Percentiles rank a stretch among this genome's conserved stretches.
Conservation (phyloP, 495 filamentous ascomycete species). For the Cetradonia linearis region DNA sequence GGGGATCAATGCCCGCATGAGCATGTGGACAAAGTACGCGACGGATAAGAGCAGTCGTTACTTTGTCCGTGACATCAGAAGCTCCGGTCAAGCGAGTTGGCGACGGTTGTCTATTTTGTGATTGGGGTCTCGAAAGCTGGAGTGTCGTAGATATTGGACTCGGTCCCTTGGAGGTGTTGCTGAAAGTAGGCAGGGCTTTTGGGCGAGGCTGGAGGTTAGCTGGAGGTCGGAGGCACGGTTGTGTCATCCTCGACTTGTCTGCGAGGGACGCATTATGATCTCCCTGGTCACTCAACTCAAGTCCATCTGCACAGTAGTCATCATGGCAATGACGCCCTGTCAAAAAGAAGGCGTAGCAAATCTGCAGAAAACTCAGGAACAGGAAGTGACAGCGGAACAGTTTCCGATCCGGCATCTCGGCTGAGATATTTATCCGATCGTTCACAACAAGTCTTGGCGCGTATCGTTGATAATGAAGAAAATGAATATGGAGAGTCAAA, state of each 20-base stretch:
- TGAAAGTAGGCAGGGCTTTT: conserved; percentile 34
- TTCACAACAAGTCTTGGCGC: background rate
- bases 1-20: conserved; percentile 35
- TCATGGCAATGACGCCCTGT: background rate
- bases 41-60: conserved; percentile 50
- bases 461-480: background rate
- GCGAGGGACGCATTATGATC: background rate
- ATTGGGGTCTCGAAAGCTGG: conserved; percentile 29
- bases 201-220: conserved; percentile 41
- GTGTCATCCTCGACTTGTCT: conserved; percentile 21
- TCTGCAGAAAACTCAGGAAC: background rate
- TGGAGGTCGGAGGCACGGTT: conserved; percentile 32
- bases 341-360: background rate
- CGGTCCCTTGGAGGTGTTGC: conserved; percentile 35
- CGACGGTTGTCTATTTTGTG: conserved; percentile 29
- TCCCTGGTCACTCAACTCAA: background rate
- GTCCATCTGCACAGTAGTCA: background rate
- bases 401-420: background rate
- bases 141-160: conserved; percentile 28
- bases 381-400: background rate
- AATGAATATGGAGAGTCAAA: background rate
- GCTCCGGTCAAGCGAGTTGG: conserved; percentile 27
- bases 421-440: background rate
- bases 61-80: conserved; percentile 44
- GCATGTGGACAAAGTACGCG: conserved; percentile 53